phyloP scores from a whole-genome alignment of 2,329 filamentous ascomycete genomes.

The Cordyceps sp. region DNA sequence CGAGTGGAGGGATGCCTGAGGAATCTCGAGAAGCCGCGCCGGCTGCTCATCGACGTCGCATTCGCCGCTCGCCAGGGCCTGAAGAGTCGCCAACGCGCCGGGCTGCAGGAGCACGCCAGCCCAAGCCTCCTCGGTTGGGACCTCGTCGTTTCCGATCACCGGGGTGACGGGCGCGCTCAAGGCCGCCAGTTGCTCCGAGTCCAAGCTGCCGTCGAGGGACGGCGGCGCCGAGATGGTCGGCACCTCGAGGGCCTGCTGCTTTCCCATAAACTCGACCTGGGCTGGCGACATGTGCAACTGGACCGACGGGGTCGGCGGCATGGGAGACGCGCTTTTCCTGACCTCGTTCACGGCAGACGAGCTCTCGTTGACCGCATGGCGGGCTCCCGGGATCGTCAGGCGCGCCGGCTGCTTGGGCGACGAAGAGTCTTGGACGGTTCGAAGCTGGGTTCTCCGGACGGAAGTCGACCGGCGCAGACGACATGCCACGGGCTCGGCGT shows the following conservation, averaged over 20 bases:
- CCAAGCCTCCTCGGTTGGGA: slow-evolving; percentile 47
- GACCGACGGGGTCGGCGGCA: slow-evolving; percentile 46
- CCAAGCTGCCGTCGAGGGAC: slow-evolving; percentile 76
- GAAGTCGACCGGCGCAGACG: slow-evolving; percentile 11
- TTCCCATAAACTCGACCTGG: slow-evolving; percentile 53
- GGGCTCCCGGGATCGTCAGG: slow-evolving; percentile 33
- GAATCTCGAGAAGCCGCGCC: slow-evolving; percentile 26
- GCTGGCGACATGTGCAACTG: slow-evolving; percentile 62
- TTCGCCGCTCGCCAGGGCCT: slow-evolving; percentile 47
- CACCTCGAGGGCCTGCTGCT: slow-evolving; percentile 44
- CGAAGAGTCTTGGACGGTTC: slow-evolving; percentile 20
- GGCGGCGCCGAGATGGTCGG: slow-evolving; percentile 68
- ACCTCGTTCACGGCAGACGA: slow-evolving; percentile 27
- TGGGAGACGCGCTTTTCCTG: slow-evolving; percentile 37
- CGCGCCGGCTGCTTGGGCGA: slow-evolving; percentile 20
- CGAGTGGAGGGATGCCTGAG: slow-evolving; percentile 9
- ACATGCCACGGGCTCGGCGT: slow-evolving; percentile 24
- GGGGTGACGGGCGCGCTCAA: slow-evolving; percentile 78
- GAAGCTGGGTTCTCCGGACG: slow-evolving; percentile 18
- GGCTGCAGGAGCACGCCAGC: slow-evolving; percentile 59
- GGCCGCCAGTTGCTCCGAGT: slow-evolving; percentile 71
- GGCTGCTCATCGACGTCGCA: slow-evolving; percentile 44
- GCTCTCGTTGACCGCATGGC: slow-evolving; percentile 16
- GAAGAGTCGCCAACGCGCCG: slow-evolving; percentile 64
- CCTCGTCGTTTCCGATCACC: slow-evolving; percentile 41